Base-by-base conservation (phyloP, 345 rosid species). In the Pugionium cornutum region DNA sequence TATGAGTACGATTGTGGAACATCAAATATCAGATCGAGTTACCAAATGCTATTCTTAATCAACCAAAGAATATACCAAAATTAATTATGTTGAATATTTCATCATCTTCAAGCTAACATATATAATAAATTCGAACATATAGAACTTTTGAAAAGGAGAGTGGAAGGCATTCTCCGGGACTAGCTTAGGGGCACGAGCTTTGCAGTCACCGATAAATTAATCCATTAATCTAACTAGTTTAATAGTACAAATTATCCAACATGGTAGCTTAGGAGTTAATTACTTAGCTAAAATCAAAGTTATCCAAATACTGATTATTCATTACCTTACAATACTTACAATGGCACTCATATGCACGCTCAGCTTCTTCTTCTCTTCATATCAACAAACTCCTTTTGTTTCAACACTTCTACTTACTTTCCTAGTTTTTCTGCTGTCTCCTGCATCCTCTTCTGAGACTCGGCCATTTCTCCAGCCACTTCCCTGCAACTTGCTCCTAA, bases 361-460 rank as follows among this genome's bases (percentile, higher is more conserved):
- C 51, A 66, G 31, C 5, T 25, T 59, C 57, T 59, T 45, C 31
- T 37, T 49, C 53, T 57, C 62, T 66, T 64, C n/a, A n/a, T 32
- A 44, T 9, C 3, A 35, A 44, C 62, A 48, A 59, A 53, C 58
- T 73, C 61, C 1, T 53, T 53, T 8, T 31, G 77, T 52, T 66
- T 66, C 49, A 66, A 52, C 36, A 25, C 57, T 36, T 66, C 62
- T 2, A 40, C 44, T 40, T 40, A 11, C 3, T 9, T 40, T 2
- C 3, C 76, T 57, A 73, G 50, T 31, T 69, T 33, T 4, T 46
- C 47, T 60, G 56, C 54, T n/a, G 65, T 65, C 35, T 61, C 55
- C 60, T 76, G 64, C 77, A 78, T 56, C 25, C 56, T 70, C 11
- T 35, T 75, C 68, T 70, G 60, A 26, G 73, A 64, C 57, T 72